A percentile compares a stretch with the other conserved stretches of the same genome.
phyloP scores from a whole-genome alignment of 805 yeast species.

The Kodamaea fukazawae region DNA sequence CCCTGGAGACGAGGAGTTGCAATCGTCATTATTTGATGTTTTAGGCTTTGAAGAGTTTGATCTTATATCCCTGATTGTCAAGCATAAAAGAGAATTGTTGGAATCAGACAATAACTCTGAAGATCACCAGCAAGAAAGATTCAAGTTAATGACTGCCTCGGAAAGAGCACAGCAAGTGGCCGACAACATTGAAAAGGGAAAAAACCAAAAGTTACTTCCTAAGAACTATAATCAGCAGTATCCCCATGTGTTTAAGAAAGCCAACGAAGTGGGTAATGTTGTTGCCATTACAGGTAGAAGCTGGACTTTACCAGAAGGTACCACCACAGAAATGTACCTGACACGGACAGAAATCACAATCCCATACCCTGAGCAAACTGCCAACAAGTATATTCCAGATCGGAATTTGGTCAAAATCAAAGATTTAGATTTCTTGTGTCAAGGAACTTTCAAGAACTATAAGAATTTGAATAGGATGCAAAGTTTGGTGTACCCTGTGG shows the following conservation, averaged over 20 bases:
- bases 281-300: conserved; percentile 72
- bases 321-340: conserved; percentile 60
- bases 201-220: conserved; percentile 48
- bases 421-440: conserved; percentile 74
- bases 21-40: conserved; percentile 71
- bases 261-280: conserved; percentile 41
- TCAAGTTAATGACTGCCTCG: conserved; percentile 46
- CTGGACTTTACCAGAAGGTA: conserved; percentile 76
- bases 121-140: conserved; percentile 12
- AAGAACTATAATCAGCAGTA: conserved; percentile 51
- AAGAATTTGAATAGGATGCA: conserved; percentile 81
- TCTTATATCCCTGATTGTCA: conserved; percentile 61
- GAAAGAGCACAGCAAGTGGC: conserved; percentile 54
- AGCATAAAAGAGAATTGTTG: conserved; percentile 32
- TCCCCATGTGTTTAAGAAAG: conserved; percentile 78
- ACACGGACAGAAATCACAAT: conserved; percentile 78
- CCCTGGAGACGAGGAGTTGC: conserved; percentile 56
- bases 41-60: conserved; percentile 87
- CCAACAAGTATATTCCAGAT: conserved; percentile 41
- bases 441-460: conserved; percentile 80
- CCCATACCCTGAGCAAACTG: conserved; percentile 62
- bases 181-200: conserved; percentile 48
- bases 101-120: conserved; percentile 3
- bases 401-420: conserved; percentile 52
- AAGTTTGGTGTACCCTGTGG: conserved; percentile 86